A percentile compares a stretch with the other conserved stretches of the same genome.
These are phyloP conservation scores for Ailanthus altissimus DNA, from an alignment of 345 rosid genomes.

Conservation along the genomic window DNA sequence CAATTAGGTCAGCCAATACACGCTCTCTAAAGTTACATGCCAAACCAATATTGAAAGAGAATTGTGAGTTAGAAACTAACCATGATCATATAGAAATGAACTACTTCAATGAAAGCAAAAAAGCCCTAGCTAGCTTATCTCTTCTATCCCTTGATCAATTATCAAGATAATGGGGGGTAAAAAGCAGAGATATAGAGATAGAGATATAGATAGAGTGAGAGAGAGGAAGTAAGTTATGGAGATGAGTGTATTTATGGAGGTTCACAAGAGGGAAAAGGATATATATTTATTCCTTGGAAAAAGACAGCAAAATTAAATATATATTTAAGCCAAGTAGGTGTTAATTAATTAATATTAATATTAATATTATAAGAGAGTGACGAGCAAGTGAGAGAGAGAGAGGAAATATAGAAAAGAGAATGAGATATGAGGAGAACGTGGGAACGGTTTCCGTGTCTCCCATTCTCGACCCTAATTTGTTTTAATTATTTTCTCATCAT, in stretches of 20 bases:
- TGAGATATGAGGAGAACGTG: slow-evolving; percentile 74
- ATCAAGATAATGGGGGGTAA: slow-evolving; percentile 28
- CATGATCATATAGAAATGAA: slow-evolving; percentile 45
- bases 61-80: slow-evolving; percentile 28
- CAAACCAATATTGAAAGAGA: neutral
- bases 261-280: slow-evolving; percentile 45
- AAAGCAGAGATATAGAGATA: slow-evolving; percentile 20
- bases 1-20: neutral
- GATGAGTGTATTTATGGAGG: slow-evolving; percentile 65
- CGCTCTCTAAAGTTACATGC: too few relatives aligned
- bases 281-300: slow-evolving; percentile 58
- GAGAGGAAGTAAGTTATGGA: slow-evolving; percentile 31
- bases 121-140: neutral
- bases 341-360: neutral
- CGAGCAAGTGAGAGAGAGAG: slow-evolving; percentile 21
- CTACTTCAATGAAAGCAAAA: slow-evolving; percentile 8
- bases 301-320: slow-evolving; percentile 25
- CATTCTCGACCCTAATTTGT: slow-evolving; percentile 33
- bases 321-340: slow-evolving; percentile 1
- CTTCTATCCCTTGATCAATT: slow-evolving; percentile 18
- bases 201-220: slow-evolving; percentile 25
- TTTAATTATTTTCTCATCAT: slow-evolving; percentile 48
- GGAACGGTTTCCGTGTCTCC: slow-evolving; percentile 88
- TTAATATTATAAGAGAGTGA: slow-evolving; percentile 3
- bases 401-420: slow-evolving; percentile 26